Evolutionary conservation across 805 yeast species (phyloP).

Genomic region (Kuraishia cidri): DNA sequence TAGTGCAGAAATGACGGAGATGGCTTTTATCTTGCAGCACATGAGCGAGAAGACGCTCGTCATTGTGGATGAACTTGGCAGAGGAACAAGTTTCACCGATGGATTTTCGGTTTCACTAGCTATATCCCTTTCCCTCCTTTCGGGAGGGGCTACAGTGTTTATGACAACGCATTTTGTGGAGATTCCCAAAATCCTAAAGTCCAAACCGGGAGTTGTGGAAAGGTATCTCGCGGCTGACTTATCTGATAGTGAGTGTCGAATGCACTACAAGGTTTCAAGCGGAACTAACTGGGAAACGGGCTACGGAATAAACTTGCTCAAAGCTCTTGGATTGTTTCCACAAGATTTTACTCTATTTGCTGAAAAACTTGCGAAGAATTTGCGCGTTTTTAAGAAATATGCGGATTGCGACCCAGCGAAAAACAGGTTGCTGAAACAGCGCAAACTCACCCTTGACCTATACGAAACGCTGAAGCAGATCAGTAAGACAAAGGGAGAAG

Average conservation of each 20-base stretch:
- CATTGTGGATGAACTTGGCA: conserved; percentile 46
- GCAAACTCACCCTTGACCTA: conserved; percentile 10
- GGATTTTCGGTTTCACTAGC: conserved; percentile 44
- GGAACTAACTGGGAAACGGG: too few species aligned
- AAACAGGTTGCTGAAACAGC: conserved; percentile 1
- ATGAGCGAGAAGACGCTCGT: conserved; percentile 21
- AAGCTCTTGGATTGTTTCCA: too few species aligned
- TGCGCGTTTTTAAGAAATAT: too few species aligned
- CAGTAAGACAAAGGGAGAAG: background rate
- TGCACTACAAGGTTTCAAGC: too few species aligned
- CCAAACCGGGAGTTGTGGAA: conserved; percentile 24
- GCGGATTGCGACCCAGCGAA: background rate
- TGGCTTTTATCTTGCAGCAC: conserved; percentile 31
- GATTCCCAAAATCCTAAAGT: conserved; percentile 24
- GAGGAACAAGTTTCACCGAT: conserved; percentile 41
- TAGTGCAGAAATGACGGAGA: conserved; percentile 37
- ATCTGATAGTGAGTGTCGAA: too few species aligned
- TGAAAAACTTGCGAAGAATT: too few species aligned
- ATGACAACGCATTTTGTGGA: conserved; percentile 37
- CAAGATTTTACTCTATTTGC: too few species aligned
- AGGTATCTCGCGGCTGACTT: conserved; percentile 24
- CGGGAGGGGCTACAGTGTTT: conserved; percentile 20
- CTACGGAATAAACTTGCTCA: too few species aligned
- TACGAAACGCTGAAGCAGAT: conserved; percentile 5
- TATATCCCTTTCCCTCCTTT: conserved; percentile 25